Conservation (phyloP, 768 basidiomycete genomes). For the Nidula microcarpa region DNA sequence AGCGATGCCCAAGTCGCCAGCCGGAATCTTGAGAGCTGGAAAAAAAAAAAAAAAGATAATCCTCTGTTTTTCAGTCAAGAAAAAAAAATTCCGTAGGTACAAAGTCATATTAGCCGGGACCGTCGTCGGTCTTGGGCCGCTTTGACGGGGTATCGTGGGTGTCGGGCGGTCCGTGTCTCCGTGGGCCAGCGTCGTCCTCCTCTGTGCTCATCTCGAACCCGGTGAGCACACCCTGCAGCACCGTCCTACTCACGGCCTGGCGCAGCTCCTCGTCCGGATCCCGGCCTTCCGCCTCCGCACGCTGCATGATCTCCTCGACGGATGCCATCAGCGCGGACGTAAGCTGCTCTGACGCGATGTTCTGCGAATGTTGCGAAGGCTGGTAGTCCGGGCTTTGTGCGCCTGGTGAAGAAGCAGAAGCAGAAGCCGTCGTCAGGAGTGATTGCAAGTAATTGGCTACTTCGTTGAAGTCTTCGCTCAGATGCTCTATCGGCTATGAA, state of each 20-base stretch:
- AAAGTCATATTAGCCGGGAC: conserved; percentile 6
- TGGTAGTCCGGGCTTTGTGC: conserved; percentile 6
- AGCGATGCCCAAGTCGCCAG: background rate
- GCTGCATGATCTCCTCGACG: conserved; percentile 62
- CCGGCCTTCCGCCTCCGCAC: conserved; percentile 49
- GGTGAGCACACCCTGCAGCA: conserved; percentile 61
- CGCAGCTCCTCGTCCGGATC: conserved; percentile 70
- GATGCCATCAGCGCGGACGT: conserved; percentile 64
- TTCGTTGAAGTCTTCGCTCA: conserved; percentile 67
- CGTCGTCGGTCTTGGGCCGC: conserved; percentile 24
- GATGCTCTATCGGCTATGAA: conserved; percentile 36
- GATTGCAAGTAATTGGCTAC: conserved; percentile 62
- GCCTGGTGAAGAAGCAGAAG: conserved; percentile 9
- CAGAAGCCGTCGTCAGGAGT: conserved; percentile 17
- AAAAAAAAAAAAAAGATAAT: background rate
- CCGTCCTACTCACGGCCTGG: conserved; percentile 57
- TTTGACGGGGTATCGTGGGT: conserved; percentile 28
- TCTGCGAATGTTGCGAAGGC: conserved; percentile 66
- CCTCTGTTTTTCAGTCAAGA: background rate
- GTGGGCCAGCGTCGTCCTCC: conserved; percentile 9
- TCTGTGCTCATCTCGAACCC: conserved; percentile 49
- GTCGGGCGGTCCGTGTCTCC: conserved; percentile 10
- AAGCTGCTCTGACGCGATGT: conserved; percentile 65
- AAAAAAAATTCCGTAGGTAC: background rate
- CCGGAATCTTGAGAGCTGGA: background rate